Evolutionary conservation across 257 asterid species (phyloP).

Genomic region (Leonotis leonurus): DNA sequence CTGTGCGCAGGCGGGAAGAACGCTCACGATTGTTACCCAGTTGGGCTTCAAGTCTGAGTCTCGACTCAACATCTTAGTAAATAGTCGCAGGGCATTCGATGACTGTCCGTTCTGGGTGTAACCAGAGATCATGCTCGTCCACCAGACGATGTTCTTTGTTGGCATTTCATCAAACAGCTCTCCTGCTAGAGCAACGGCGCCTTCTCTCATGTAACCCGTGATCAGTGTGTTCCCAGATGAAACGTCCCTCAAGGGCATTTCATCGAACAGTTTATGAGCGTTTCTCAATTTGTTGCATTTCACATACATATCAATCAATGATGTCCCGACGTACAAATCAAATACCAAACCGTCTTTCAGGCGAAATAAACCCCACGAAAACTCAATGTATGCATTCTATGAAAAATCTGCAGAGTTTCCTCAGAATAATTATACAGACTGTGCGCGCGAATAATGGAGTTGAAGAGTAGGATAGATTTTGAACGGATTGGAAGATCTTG

Average conservation of each 20-base stretch:
- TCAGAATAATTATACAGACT: conserved; percentile 35
- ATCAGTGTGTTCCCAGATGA: conserved; percentile 70
- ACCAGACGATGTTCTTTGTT: conserved; percentile 50
- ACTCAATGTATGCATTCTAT: conserved; percentile 37
- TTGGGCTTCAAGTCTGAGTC: conserved; percentile 61
- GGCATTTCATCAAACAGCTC: conserved; percentile 53
- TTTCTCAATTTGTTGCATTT: conserved; percentile 43
- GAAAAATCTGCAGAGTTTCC: conserved; percentile 23
- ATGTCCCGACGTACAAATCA: conserved; percentile 61
- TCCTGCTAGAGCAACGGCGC: conserved; percentile 40
- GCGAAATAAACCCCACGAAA: conserved; percentile 68
- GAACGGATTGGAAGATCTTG: conserved; percentile 31
- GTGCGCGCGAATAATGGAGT: conserved; percentile 70
- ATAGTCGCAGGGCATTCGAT: conserved; percentile 46
- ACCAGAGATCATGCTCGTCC: conserved; percentile 89
- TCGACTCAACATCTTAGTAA: conserved; percentile 42
- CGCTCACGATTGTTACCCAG: conserved; percentile 81
- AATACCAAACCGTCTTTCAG: conserved; percentile 47
- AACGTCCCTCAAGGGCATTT: conserved; percentile 54
- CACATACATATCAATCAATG: conserved; percentile 69
- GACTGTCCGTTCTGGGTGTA: conserved; percentile 72
- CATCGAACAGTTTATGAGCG: conserved; percentile 60
- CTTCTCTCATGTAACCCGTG: conserved; percentile 70
- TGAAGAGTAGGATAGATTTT: conserved; percentile 48
- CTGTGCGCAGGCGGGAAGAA: conserved; percentile 67